Base-by-base conservation (phyloP, 768 basidiomycete species). In the Candolleomyces aberdarensis region DNA sequence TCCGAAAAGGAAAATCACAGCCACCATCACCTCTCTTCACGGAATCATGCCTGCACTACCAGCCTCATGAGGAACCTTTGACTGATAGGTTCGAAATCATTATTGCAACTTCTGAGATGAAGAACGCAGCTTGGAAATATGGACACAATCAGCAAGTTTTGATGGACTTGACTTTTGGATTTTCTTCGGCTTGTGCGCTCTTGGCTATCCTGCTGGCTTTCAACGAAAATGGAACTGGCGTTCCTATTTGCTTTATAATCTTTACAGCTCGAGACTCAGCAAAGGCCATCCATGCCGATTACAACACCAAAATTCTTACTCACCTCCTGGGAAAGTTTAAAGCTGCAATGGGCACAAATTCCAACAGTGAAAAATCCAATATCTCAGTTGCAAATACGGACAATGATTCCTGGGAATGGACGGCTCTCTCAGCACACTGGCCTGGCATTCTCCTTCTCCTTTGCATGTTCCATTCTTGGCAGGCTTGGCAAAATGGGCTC, bases 401-500 rank as follows among this genome's bases (percentile, higher is more conserved):
- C 56, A 75, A 69, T 44, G 71, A 76, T 58, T 50, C 65, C 3
- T 57, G 66, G 4, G 72, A 75, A 55, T 64, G 67, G 1, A 32
- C 29, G 32, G 72, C 66, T 17, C 66, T 74, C 7, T 40, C 58
- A 14, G 26, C 26, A 22, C 63, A 56, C 56, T 71, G 63, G 62
- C 49, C 47, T 0, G 31, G 32, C n/a, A 59, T 74, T 51, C 36
- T 60, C 13, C 74, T 76, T 14, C 29, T 76, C 2, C 66, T 76
- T 1, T 76, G 76, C 64, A 70, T 69, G 31, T 75, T 77, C 57
- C 74, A 77, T 64, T 57, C 68, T 31, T 71, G 71, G 64, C 74
- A 75, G 48, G 66, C 68, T 22, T 75, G 74, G 76, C 58, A 64
- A 17, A 75, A 73, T 56, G 62, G 60, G 6, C 64, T 74, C n/a